A percentile compares a stretch with the other conserved stretches of the same genome.
These are phyloP conservation scores for Bruguiera parviflora DNA, from an alignment of 345 rosid species.

Conservation along the genomic window DNA sequence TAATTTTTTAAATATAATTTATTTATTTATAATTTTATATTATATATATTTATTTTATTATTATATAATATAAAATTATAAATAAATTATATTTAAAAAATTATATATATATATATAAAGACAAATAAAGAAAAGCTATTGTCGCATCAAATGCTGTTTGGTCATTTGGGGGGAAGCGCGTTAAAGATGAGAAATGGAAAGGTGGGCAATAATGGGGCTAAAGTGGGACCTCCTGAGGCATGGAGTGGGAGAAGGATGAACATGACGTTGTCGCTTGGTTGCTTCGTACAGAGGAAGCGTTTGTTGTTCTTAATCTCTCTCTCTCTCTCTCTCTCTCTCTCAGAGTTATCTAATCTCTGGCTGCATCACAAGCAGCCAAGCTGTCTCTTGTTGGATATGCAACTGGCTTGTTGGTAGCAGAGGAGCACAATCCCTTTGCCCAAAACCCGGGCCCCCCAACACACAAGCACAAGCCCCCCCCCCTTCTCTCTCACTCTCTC, in stretches of 20 bases:
- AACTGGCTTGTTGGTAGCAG: slow-evolving; percentile 68
- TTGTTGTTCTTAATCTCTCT: background rate
- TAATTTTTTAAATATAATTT: too few relatives aligned
- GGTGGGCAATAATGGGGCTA: slow-evolving; percentile 54
- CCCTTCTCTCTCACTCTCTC: background rate
- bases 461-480: background rate
- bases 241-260: slow-evolving; percentile 93
- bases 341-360: slow-evolving; percentile 36
- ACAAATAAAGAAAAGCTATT: background rate
- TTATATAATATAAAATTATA: too few relatives aligned
- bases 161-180: slow-evolving; percentile 29
- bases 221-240: slow-evolving; percentile 65
- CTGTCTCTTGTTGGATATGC: slow-evolving; percentile 81
- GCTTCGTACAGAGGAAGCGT: slow-evolving; percentile 34
- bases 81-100: too few relatives aligned
- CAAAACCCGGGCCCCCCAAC: background rate
- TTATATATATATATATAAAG: too few relatives aligned
- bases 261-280: slow-evolving; percentile 99
- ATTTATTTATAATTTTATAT: too few relatives aligned
- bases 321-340: slow-evolving; percentile 24
- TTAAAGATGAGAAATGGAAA: slow-evolving; percentile 24
- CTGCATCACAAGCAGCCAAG: slow-evolving; percentile 89
- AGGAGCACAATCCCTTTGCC: slow-evolving; percentile 43
- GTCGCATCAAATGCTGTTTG: slow-evolving; percentile 35
- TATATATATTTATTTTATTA: too few relatives aligned